Conservation (phyloP, 2,329 filamentous ascomycete species). For the Diplodia intermedia region DNA sequence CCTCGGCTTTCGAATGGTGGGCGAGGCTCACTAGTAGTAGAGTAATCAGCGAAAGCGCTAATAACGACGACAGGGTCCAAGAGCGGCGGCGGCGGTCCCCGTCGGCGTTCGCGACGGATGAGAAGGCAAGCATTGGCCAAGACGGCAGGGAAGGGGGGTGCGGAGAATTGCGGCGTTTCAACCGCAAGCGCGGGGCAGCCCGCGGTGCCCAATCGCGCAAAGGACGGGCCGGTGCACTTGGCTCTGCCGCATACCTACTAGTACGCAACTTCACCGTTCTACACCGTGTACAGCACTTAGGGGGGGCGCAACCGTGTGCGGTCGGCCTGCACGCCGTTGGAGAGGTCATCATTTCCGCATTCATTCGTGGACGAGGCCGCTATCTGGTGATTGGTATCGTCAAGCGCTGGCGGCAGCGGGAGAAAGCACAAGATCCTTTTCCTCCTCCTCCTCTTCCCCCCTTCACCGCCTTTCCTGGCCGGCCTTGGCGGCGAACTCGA, state of each 20-base stretch:
- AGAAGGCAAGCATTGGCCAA: neutral
- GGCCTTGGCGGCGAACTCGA: constrained; percentile 27
- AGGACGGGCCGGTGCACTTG: neutral
- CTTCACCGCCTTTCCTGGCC: constrained; percentile 21
- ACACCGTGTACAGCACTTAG: no score
- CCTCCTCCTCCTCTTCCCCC: no score
- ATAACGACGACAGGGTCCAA: neutral
- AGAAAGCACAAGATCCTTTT: no score
- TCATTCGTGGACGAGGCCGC: no score
- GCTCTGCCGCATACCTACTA: no score
- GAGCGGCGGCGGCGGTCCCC: neutral
- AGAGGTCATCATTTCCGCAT: no score
- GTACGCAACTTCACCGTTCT: neutral
- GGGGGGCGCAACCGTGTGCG: no score
- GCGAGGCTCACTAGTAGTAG: no score
- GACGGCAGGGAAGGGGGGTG: neutral
- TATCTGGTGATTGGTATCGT: no score
- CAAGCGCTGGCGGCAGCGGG: no score
- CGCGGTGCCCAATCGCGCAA: neutral
- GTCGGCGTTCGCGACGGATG: neutral
- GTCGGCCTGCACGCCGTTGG: no score
- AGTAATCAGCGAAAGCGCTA: neutral
- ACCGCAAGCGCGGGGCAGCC: neutral
- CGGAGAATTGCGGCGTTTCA: constrained; percentile 1
- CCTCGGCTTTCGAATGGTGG: no score